phyloP scores from a whole-genome alignment of 495 filamentous ascomycete genomes.

The Immersiella caudata region DNA sequence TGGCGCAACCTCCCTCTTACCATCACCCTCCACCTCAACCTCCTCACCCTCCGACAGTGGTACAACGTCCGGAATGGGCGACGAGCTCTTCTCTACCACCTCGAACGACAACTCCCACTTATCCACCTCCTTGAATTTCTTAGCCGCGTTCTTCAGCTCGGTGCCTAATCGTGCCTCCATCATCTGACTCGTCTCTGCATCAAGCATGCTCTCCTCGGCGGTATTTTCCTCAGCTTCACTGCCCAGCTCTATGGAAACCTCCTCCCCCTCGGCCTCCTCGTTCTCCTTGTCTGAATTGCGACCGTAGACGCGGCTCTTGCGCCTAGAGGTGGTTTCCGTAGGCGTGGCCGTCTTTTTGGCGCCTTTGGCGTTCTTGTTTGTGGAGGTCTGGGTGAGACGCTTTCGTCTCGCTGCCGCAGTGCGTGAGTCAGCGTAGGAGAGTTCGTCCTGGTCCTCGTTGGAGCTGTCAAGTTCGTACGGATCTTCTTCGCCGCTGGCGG shows the following conservation, averaged over 20 bases:
- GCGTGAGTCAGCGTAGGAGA: constrained; percentile 32
- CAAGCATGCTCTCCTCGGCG: constrained; percentile 12
- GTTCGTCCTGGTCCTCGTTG: constrained; percentile 42
- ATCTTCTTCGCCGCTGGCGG: constrained; percentile 21
- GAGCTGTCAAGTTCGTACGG: constrained; percentile 29
- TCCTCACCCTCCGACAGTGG: constrained; percentile 20
- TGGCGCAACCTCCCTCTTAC: neutral
- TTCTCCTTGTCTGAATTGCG: constrained; percentile 49
- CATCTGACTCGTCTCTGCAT: constrained; percentile 32
- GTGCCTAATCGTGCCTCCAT: constrained; percentile 39
- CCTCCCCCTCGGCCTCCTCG: constrained; percentile 17
- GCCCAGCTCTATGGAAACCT: constrained; percentile 26
- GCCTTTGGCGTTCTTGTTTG: constrained; percentile 13
- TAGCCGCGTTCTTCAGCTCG: constrained; percentile 49
- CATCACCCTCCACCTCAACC: neutral
- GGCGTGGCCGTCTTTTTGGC: constrained; percentile 15
- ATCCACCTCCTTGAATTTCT: constrained; percentile 57
- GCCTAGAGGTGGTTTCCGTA: constrained; percentile 32
- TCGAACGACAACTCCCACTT: constrained; percentile 54
- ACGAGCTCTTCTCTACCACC: constrained; percentile 44
- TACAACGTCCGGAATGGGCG: constrained; percentile 38
- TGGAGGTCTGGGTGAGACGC: neutral
- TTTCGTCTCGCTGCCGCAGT: constrained; percentile 11
- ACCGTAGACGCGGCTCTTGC: neutral
- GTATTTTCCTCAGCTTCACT: constrained; percentile 21